Evolutionary conservation across 495 filamentous ascomycete species (phyloP).

Genomic region (Penicillium subrubescens): DNA sequence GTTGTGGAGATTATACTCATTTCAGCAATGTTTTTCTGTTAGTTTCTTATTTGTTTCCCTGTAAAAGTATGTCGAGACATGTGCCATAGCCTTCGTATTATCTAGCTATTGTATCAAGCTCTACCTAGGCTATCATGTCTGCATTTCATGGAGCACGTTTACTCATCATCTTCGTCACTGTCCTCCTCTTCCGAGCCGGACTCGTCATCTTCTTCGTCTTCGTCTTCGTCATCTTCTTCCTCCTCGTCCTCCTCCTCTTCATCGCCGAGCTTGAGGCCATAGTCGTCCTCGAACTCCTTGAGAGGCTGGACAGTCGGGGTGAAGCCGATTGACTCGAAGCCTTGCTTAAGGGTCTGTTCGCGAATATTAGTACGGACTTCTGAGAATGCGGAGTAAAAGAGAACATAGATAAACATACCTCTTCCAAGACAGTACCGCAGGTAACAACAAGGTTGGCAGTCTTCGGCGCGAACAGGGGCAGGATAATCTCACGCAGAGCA

Average conservation of each 20-base stretch:
- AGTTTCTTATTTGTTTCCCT: neutral
- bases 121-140: slow-evolving; percentile 17
- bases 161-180: slow-evolving; percentile 33
- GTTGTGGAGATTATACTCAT: slow-evolving; percentile 17
- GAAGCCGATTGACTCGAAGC: slow-evolving; percentile 75
- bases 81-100: slow-evolving; percentile 2
- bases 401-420: slow-evolving; percentile 56
- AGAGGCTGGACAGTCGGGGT: slow-evolving; percentile 73
- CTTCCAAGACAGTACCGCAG: slow-evolving; percentile 81
- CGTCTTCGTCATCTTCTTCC: slow-evolving; percentile 64
- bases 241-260: slow-evolving; percentile 63
- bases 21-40: slow-evolving; percentile 6
- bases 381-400: neutral
- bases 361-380: slow-evolving; percentile 7
- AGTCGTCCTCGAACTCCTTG: slow-evolving; percentile 85
- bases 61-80: neutral
- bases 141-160: slow-evolving; percentile 21
- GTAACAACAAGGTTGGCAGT: slow-evolving; percentile 84
- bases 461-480: slow-evolving; percentile 76
- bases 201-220: slow-evolving; percentile 52
- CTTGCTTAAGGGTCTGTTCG: slow-evolving; percentile 66
- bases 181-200: slow-evolving; percentile 49
- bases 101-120: slow-evolving; percentile 10
- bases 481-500: slow-evolving; percentile 71
- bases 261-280: slow-evolving; percentile 75